Conservation (phyloP, 192 early-diverging fungal genomes). For the Irineochytrium annulatum region DNA sequence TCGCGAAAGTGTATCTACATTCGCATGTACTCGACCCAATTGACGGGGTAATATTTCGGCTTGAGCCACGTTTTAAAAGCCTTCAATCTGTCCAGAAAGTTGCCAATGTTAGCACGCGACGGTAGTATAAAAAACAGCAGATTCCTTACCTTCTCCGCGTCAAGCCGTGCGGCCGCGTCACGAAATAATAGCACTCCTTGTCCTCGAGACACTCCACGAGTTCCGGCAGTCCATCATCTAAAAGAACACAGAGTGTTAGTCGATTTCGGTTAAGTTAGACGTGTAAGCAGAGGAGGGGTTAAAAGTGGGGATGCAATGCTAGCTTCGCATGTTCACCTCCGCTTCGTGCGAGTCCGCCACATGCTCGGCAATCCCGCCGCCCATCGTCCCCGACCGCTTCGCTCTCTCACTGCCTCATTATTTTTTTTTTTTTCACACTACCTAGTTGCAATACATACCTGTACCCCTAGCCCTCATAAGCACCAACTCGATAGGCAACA, state of each 20-base stretch:
- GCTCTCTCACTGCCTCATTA: too few relatives aligned
- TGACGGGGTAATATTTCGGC: conserved; percentile 7
- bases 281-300: neutral
- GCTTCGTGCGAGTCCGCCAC: too few relatives aligned
- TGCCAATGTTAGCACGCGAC: neutral
- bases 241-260: too few relatives aligned
- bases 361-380: too few relatives aligned
- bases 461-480: conserved; percentile 1
- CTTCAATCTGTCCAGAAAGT: neutral
- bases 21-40: conserved; percentile 1
- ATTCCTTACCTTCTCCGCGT: conserved; percentile 1
- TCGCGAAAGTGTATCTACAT: too few relatives aligned
- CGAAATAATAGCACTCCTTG: conserved; percentile 4
- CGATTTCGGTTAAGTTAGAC: neutral
- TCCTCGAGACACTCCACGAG: conserved; percentile 1
- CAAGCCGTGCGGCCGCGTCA: conserved; percentile 2
- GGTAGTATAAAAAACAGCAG: neutral
- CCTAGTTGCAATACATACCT: neutral
- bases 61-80: conserved; percentile 7
- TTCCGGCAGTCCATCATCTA: conserved; percentile 3
- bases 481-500: conserved; percentile 3
- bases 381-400: too few relatives aligned
- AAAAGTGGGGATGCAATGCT: too few relatives aligned
- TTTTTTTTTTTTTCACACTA: too few relatives aligned
- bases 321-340: too few relatives aligned